These are phyloP conservation scores for Avena sativa DNA, from an alignment of 176 grass and related monocot species.

Conservation along the genomic window DNA sequence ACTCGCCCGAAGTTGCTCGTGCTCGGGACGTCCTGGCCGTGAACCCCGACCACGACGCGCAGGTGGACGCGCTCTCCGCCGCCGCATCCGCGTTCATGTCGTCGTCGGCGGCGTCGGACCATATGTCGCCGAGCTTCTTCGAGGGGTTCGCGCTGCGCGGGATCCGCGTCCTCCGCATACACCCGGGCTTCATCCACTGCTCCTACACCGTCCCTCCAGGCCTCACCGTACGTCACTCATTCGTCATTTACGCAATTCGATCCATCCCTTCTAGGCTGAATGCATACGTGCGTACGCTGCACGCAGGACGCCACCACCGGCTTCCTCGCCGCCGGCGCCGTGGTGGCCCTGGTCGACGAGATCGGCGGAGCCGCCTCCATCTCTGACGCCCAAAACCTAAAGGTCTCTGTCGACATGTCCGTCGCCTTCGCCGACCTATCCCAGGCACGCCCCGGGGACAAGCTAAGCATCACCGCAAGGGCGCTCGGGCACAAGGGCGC, in stretches of 20 bases:
- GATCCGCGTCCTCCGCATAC: conserved; percentile 66
- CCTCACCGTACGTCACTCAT: conserved; percentile 45
- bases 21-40: conserved; percentile 42
- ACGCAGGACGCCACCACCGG: conserved; percentile 33
- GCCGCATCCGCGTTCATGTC: conserved; percentile 23
- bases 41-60: conserved; percentile 41
- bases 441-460: conserved; percentile 47
- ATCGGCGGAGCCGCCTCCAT: conserved; percentile 47
- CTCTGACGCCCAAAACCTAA: conserved; percentile 45
- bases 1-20: background rate
- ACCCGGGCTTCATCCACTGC: conserved; percentile 67
- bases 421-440: conserved; percentile 61
- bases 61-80: conserved; percentile 52
- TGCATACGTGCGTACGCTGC: background rate
- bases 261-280: background rate
- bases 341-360: conserved; percentile 74
- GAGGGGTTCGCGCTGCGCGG: conserved; percentile 72
- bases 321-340: conserved; percentile 61
- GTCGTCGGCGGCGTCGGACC: background rate
- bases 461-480: conserved; percentile 65
- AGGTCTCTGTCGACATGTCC: conserved; percentile 86
- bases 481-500: conserved; percentile 63
- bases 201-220: conserved; percentile 77
- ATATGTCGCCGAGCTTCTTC: conserved; percentile 61
- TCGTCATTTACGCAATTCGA: background rate